phyloP scores from a whole-genome alignment of 306 rosid genomes.

The Cucurbita moschata region DNA sequence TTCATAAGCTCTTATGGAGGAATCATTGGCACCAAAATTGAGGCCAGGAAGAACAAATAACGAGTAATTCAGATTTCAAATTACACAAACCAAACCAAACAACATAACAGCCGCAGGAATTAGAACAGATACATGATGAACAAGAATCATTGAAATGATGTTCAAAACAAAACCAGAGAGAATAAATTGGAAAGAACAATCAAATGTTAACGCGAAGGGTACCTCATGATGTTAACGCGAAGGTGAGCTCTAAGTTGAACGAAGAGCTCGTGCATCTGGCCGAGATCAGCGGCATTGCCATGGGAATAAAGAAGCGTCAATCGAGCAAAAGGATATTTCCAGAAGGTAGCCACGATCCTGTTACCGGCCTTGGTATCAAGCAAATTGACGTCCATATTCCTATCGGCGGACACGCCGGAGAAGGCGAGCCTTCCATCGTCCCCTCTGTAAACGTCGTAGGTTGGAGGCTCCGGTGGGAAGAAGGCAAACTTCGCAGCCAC shows the following conservation, averaged over 20 bases:
- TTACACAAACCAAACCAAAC: neutral
- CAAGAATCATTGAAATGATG: neutral
- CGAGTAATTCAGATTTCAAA: neutral
- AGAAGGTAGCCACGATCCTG: constrained; percentile 68
- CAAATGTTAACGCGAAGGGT: too few relatives aligned
- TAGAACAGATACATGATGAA: neutral
- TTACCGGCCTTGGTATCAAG: constrained; percentile 62
- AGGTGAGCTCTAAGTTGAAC: constrained; percentile 91
- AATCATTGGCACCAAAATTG: neutral
- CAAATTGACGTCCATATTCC: constrained; percentile 50
- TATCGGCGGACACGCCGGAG: constrained; percentile 64
- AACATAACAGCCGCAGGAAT: neutral
- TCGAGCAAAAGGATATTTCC: constrained; percentile 79
- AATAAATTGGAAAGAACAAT: neutral
- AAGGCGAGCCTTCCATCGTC: constrained; percentile 42
- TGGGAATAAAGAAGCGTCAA: constrained; percentile 85
- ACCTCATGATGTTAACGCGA: constrained; percentile 94
- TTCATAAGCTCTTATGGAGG: neutral
- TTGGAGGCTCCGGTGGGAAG: constrained; percentile 97
- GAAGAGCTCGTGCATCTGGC: constrained; percentile 89
- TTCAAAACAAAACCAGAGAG: neutral
- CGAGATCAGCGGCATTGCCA: constrained; percentile 98
- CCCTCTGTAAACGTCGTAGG: constrained; percentile 43
- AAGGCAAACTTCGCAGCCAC: constrained; percentile 96
- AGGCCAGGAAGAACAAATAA: neutral